These are phyloP conservation scores for Populus davidiana DNA, from an alignment of 345 rosid species.

Conservation along the genomic window DNA sequence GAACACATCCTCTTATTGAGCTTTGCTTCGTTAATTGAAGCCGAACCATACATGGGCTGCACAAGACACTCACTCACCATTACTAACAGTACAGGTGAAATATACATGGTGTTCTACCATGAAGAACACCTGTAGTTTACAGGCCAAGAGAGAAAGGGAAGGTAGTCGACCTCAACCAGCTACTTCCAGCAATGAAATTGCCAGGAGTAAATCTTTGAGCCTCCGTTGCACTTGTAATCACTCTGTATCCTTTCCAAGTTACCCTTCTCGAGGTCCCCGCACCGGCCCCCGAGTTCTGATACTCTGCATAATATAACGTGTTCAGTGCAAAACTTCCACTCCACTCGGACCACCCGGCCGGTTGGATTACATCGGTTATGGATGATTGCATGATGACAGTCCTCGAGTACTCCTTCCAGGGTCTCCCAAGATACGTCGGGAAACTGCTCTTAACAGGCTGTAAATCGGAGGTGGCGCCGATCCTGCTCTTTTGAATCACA, in stretches of 20 bases:
- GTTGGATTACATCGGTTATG: slow-evolving; percentile 57
- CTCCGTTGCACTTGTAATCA: slow-evolving; percentile 51
- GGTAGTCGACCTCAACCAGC: slow-evolving; percentile 70
- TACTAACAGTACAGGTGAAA: no score
- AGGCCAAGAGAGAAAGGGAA: slow-evolving; percentile 75
- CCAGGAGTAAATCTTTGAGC: slow-evolving; percentile 54
- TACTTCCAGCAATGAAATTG: slow-evolving; percentile 57
- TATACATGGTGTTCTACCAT: not conserved
- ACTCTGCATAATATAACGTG: slow-evolving; percentile 72
- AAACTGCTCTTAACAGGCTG: slow-evolving; percentile 42
- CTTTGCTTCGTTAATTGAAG: no score
- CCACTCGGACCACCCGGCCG: slow-evolving; percentile 88
- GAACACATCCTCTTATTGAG: not conserved
- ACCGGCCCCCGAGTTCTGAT: slow-evolving; percentile 66
- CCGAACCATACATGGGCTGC: not conserved
- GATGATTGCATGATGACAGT: slow-evolving; percentile 78
- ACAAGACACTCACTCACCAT: not conserved
- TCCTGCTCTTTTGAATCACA: slow-evolving; percentile 77
- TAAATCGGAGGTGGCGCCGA: slow-evolving; percentile 75
- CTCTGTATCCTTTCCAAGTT: slow-evolving; percentile 64
- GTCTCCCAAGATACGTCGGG: slow-evolving; percentile 81
- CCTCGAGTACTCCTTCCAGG: slow-evolving; percentile 89
- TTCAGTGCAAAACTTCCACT: slow-evolving; percentile 54
- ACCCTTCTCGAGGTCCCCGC: slow-evolving; percentile 70
- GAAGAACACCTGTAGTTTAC: not conserved